Evolutionary conservation across 129 eudicot species (phyloP).

Genomic region (Apium graveolens): DNA sequence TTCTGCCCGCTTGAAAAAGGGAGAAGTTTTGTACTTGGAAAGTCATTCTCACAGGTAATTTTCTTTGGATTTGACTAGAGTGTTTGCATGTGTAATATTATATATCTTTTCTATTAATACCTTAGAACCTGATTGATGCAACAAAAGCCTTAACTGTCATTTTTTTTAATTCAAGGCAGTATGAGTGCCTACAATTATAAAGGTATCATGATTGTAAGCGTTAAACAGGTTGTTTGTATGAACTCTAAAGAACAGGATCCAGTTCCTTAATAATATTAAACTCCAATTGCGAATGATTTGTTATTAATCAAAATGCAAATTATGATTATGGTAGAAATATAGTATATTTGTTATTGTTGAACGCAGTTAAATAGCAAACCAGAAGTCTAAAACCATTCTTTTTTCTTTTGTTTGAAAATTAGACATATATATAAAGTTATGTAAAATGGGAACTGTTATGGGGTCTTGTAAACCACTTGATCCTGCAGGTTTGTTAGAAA

Average conservation of each 20-base stretch:
- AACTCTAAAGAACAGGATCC: neutral
- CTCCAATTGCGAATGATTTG: neutral
- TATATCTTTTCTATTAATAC: too few species aligned
- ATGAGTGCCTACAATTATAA: neutral
- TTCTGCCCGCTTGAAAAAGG: slow-evolving; percentile 91
- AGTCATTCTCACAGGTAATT: slow-evolving; percentile 76
- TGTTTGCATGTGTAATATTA: neutral
- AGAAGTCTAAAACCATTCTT: neutral
- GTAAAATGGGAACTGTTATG: neutral
- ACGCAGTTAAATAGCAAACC: neutral
- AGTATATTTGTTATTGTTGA: neutral
- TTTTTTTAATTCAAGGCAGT: neutral
- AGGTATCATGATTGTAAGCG: neutral
- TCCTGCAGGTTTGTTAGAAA: neutral
- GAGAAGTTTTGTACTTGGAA: slow-evolving; percentile 89
- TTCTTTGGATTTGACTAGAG: neutral
- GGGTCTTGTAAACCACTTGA: neutral
- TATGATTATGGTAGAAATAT: neutral
- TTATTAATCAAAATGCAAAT: neutral
- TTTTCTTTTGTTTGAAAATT: neutral
- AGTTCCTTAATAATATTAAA: too few species aligned
- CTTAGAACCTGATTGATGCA: neutral
- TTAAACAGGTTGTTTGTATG: neutral
- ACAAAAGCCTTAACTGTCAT: neutral
- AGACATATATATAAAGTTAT: neutral